Conservation (phyloP, 2,329 filamentous ascomycete genomes). For the Catunica adiposa region DNA sequence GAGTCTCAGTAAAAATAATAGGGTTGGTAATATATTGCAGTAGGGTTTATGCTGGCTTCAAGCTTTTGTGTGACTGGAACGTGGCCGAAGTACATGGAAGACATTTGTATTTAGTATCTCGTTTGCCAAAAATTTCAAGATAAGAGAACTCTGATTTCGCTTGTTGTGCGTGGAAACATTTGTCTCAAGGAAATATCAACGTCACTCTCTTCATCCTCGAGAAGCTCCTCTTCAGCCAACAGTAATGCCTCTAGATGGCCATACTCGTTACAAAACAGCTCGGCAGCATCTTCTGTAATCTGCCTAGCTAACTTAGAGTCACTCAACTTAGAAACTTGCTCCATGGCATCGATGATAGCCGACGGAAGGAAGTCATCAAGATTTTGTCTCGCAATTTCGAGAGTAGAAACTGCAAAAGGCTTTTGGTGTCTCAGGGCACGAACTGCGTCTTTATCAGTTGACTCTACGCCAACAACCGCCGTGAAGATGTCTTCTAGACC, state of each 20-base stretch:
- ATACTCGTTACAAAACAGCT: constrained; percentile 74
- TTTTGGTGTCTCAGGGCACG: constrained; percentile 30
- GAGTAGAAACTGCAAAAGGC: constrained; percentile 39
- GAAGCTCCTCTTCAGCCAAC: constrained; percentile 25
- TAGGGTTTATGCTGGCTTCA: no score
- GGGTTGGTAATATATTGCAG: no score
- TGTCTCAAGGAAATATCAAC: constrained; percentile 23
- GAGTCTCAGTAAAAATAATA: no score
- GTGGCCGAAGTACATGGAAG: not conserved
- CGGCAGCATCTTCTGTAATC: constrained; percentile 68
- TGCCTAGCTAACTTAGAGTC: constrained; percentile 55
- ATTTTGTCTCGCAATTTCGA: constrained; percentile 54
- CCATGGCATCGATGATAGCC: constrained; percentile 78
- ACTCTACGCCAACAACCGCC: constrained; percentile 14
- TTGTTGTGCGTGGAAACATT: constrained; percentile 41
- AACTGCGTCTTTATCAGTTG: constrained; percentile 30
- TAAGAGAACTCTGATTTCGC: constrained; percentile 42
- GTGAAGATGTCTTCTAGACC: constrained; percentile 49
- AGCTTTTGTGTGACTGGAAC: no score
- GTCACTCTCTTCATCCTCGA: constrained; percentile 17
- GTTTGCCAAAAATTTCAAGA: constrained; percentile 23
- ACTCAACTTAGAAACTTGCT: constrained; percentile 59
- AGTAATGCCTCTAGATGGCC: constrained; percentile 40
- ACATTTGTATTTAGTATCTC: not conserved
- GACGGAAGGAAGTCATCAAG: constrained; percentile 86